Evolutionary conservation across 257 asterid genomes (phyloP).

Genomic region (Nicotiana otophora): DNA sequence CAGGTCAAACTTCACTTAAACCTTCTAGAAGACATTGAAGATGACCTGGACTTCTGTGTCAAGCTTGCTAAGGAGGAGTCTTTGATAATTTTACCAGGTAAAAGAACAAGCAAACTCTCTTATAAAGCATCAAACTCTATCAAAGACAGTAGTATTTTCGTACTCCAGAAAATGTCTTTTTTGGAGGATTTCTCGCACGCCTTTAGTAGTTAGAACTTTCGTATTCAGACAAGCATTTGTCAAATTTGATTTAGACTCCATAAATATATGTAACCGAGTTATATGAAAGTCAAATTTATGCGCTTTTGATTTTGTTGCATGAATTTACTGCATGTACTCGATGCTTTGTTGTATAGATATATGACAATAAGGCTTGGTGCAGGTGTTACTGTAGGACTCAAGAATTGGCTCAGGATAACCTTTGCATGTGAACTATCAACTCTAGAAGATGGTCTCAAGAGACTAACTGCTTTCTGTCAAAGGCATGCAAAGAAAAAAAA

Average conservation of each 20-base stretch:
- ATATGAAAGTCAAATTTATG: too few relatives aligned
- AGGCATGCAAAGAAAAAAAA: conserved; percentile 58
- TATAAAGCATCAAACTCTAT: not conserved
- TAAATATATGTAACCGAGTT: too few relatives aligned
- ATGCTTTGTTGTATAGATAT: not conserved
- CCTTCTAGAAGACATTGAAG: conserved; percentile 44
- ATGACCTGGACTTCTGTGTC: conserved; percentile 57
- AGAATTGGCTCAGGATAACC: conserved; percentile 74
- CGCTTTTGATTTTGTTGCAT: too few relatives aligned
- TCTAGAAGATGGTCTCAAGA: conserved; percentile 53
- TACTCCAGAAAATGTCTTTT: not conserved
- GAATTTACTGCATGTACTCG: too few relatives aligned
- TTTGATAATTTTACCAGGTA: conserved; percentile 60
- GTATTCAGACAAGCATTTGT: too few relatives aligned
- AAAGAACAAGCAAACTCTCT: not conserved
- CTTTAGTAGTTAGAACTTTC: too few relatives aligned
- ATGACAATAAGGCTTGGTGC: conserved; percentile 9
- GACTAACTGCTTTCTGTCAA: conserved; percentile 56
- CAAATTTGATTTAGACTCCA: too few relatives aligned
- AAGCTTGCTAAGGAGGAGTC: conserved; percentile 67
- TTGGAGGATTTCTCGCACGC: not conserved
- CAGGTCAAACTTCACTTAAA: conserved; percentile 57
- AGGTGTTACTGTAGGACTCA: conserved; percentile 69
- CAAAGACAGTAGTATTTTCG: not conserved
- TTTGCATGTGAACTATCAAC: conserved; percentile 65